Percentiles rank a stretch among this genome's conserved stretches.
These are phyloP conservation scores for Fusarium udum DNA, from an alignment of 2,329 filamentous ascomycete species.

Conservation along the genomic window DNA sequence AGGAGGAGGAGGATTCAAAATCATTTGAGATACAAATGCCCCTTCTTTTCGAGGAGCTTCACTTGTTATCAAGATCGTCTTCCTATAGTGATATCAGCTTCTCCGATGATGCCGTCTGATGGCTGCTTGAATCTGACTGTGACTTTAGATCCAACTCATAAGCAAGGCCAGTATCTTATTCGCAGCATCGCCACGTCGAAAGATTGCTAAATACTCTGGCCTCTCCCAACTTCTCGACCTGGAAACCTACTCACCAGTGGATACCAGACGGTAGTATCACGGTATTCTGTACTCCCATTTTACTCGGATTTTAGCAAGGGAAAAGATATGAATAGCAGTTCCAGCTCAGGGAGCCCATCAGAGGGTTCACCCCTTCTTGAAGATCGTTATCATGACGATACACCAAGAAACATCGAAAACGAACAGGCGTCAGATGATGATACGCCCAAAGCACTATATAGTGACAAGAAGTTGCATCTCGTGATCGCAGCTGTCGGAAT, in stretches of 20 bases:
- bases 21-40: neutral
- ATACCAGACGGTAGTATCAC: neutral
- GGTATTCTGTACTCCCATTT: neutral
- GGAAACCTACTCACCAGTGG: neutral
- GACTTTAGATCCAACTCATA: constrained; percentile 4
- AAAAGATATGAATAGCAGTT: constrained; percentile 20
- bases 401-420: constrained; percentile 25
- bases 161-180: constrained; percentile 1
- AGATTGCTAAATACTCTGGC: neutral
- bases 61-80: neutral
- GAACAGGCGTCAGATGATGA: neutral
- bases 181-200: neutral
- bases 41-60: neutral
- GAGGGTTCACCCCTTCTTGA: constrained; percentile 45
- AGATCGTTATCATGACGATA: neutral
- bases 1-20: neutral
- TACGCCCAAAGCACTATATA: constrained; percentile 4
- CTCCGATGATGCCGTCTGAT: constrained; percentile 5
- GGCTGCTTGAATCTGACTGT: constrained; percentile 27
- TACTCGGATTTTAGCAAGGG: neutral
- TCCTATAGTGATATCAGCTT: constrained; percentile 22
- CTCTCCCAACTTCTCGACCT: neutral
- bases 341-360: constrained; percentile 5
- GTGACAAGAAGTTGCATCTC: constrained; percentile 50
- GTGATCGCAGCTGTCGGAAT: constrained; percentile 52